Base-by-base conservation (phyloP, 371 early-diverging fungal genomes). In the Catenaria anguillulae region DNA sequence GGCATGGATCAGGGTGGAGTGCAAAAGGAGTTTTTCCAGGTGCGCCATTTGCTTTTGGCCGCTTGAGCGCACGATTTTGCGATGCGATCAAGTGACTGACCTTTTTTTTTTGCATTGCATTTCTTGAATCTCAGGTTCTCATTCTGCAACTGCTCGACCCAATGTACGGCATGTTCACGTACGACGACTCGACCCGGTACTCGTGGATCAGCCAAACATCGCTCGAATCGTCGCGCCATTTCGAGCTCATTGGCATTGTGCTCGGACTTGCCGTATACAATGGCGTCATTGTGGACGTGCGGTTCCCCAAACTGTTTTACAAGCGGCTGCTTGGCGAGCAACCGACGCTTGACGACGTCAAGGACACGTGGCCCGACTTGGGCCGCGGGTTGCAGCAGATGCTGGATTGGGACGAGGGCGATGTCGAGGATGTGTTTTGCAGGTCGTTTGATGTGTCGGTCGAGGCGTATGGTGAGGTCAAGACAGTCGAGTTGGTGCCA, bases 1-100 rank as follows among this genome's bases (percentile, higher is more conserved):
- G 92, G 90, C 19, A 77, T 86, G 66, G 97, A 96, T 65, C 85
- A 89, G 71, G 97, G 97, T 55, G 56, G 56, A 1, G 62, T 63
- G 1, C 56, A 56, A 23, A 56, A 56, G 34, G 56, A 56, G 40
- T 56, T 56, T 31, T 56, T 56, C 56, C 56, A 56, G 40, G n/a
- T n/a, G n/a, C n/a, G n/a, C n/a, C n/a, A n/a, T n/a, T n/a, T n/a
- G n/a, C n/a, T n/a, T n/a, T n/a, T n/a, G n/a, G n/a, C n/a, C n/a
- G n/a, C n/a, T n/a, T n/a, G n/a, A n/a, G n/a, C n/a, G n/a, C n/a
- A n/a, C n/a, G n/a, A n/a, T n/a, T n/a, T n/a, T n/a, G n/a, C n/a
- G n/a, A n/a, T n/a, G n/a, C n/a, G n/a, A n/a, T n/a, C n/a, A n/a
- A n/a, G n/a, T n/a, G n/a, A n/a, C n/a, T n/a, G n/a, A n/a, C n/a